Base-by-base conservation (phyloP, 768 basidiomycete genomes). In the Cubamyces sp. region DNA sequence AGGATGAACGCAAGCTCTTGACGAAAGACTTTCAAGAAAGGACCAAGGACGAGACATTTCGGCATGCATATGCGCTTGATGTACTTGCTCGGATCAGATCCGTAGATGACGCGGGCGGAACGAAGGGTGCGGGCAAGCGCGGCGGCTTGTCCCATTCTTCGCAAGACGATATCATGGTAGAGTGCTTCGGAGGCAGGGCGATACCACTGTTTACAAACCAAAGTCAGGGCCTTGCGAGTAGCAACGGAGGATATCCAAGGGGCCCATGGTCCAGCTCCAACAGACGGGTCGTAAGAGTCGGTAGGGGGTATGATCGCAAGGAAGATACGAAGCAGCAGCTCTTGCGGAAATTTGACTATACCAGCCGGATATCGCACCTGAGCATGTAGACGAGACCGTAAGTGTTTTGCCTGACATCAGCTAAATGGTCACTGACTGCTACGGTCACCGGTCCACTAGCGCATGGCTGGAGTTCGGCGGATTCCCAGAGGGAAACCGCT, bases 201-300 rank as follows among this genome's bases (percentile, higher is more conserved):
- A 12, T 42, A 30, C 58, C 58, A 60, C 1, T 28, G n/a, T 25
- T 50, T 60, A 28, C 58, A 60, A 8, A 60, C 49, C 26, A 52
- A n/a, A 71, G 58, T 8, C 7, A 60, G 37, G 3, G 46, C 46
- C 15, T 18, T 39, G 2, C 56, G 56, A 9, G 54, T 47, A 3
- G 8, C 46, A 12, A 56, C 54, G 15, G 54, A 56, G 26, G 23
- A n/a, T 0, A 45, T 1, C 54, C 54, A 56, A 30, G 42, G 3
- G 37, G 12, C 39, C 3, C 43, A 30, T 2, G 54, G 43, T 18
- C 54, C 54, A 11, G 54, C 25, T 6, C 3, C 3, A 5, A 43
- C 39, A 23, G 54, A 56, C 18, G 34, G 30, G 11, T 47, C 43
- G 30, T 56, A 25, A 21, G n/a, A 7, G 18, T 37, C 12, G 3